A percentile compares a stretch with the other conserved stretches of the same genome.
Evolutionary conservation across 1,284 basidiomycete genomes (phyloP).

Genomic region (Cryptococcus sp.): DNA sequence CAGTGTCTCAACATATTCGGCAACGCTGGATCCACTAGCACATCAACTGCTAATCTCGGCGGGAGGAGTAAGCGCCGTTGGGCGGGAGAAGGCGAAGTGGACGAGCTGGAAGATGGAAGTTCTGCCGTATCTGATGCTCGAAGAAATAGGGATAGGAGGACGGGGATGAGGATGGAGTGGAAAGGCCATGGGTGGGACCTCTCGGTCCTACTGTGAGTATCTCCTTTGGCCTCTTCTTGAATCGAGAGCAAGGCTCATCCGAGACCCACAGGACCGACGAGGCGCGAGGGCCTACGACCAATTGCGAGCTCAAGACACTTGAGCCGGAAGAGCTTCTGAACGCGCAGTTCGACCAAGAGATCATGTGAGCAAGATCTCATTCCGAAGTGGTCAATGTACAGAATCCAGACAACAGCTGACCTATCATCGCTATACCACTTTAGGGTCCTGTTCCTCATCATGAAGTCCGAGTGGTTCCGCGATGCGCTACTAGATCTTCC

Average conservation of each 20-base stretch:
- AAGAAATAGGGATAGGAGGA: conserved; percentile 50
- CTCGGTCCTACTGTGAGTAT: conserved; percentile 72
- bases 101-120: conserved; percentile 54
- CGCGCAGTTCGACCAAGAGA: conserved; percentile 71
- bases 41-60: conserved; percentile 1
- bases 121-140: conserved; percentile 33
- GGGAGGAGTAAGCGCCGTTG: conserved; percentile 31
- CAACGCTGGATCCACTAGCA: conserved; percentile 59
- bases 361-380: conserved; percentile 56
- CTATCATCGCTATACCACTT: neutral
- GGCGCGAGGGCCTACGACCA: conserved; percentile 77
- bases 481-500: conserved; percentile 89
- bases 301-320: conserved; percentile 82
- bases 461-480: conserved; percentile 91
- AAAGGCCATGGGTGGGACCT: conserved; percentile 76
- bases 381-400: neutral
- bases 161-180: conserved; percentile 83
- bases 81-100: conserved; percentile 55
- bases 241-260: neutral
- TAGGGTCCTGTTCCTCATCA: conserved; percentile 77
- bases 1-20: conserved; percentile 93
- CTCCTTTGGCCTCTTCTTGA: neutral
- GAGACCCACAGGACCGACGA: conserved; percentile 71
- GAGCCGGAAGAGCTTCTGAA: conserved; percentile 80
- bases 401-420: neutral